Base-by-base conservation (phyloP, 495 filamentous ascomycete genomes). In the Penicillium cosmopolitanum region DNA sequence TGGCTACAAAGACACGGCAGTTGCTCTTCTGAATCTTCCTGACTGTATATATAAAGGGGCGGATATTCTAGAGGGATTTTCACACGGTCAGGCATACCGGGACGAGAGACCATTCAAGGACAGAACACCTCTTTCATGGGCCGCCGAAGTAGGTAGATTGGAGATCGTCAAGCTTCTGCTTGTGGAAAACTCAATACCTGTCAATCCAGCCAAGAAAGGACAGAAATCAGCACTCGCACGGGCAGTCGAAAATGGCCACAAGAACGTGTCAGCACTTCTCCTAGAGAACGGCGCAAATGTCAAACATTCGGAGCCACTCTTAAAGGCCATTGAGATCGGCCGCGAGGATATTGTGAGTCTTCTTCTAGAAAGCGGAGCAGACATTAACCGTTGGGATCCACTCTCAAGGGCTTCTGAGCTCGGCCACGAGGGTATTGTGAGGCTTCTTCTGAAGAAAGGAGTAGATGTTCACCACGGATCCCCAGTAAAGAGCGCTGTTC, bases 51-150 rank as follows among this genome's bases (percentile, higher is more conserved):
- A 52, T 10, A 33, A 67, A 12, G 57, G 57, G n/a, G 46, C 64
- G 25, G 50, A 63, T 33, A 55, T 64, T 1, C 65, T 38, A 38
- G 13, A 15, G 13, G 35, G 10, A 3, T 38, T 12, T 6, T 38
- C 35, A 4, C 1, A 5, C 13, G 3, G 5, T 12, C 55, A 19
- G 51, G 57, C 1, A 44, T 53, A 28, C 31, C 68, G 25, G 62
- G 55, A 11, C 33, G 53, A 35, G 44, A 60, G 11, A 21, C 19
- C 19, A 21, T 21, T 21, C 23, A 58, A 0, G 40, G 51, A 18
- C 23, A 18, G 28, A 42, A 71, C 68, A 47, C 71, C 66, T 3
- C 34, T 73, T n/a, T 55, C 58, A 23, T 67, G 60, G 62, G 69
- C 71, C 31, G 58, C 56, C 0, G 5, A 64, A 10, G 35, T 51